phyloP scores from a whole-genome alignment of 768 basidiomycete genomes.

The Clitopilus passeckerianus region DNA sequence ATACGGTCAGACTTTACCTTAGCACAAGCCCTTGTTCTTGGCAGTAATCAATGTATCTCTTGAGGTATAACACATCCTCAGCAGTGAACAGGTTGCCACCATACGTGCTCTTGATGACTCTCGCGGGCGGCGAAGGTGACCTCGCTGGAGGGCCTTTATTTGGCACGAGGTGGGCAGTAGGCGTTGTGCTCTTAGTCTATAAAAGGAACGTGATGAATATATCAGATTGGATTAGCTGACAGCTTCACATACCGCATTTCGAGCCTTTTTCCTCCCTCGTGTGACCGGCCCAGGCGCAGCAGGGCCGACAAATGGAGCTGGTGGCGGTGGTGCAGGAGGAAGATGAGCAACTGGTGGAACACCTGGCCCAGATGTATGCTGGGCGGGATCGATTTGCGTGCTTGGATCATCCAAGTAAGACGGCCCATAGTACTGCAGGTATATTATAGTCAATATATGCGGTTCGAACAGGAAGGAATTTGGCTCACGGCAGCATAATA shows the following conservation, averaged over 20 bases:
- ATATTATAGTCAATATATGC: background rate
- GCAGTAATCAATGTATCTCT: constrained; percentile 88
- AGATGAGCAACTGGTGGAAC: background rate
- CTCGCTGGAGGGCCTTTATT: constrained; percentile 68
- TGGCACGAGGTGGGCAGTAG: constrained; percentile 61
- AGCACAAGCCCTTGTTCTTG: constrained; percentile 83
- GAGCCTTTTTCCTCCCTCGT: background rate
- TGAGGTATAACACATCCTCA: constrained; percentile 79
- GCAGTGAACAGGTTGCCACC: constrained; percentile 85
- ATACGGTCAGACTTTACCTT: constrained; percentile 42
- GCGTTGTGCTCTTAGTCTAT: constrained; percentile 59
- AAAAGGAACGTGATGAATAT: background rate
- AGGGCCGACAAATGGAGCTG: background rate
- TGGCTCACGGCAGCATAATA: background rate
- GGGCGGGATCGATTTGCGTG: background rate
- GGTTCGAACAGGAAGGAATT: background rate
- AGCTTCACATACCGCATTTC: background rate
- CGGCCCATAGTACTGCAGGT: background rate
- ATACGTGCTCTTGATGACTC: constrained; percentile 85
- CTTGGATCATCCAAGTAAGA: background rate
- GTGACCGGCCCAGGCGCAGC: background rate
- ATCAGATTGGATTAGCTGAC: background rate
- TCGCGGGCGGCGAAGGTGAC: constrained; percentile 78
- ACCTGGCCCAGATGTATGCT: background rate
- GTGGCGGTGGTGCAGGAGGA: background rate